These are phyloP conservation scores for Nicotiana knightiana DNA, from an alignment of 257 asterid species.

Conservation along the genomic window DNA sequence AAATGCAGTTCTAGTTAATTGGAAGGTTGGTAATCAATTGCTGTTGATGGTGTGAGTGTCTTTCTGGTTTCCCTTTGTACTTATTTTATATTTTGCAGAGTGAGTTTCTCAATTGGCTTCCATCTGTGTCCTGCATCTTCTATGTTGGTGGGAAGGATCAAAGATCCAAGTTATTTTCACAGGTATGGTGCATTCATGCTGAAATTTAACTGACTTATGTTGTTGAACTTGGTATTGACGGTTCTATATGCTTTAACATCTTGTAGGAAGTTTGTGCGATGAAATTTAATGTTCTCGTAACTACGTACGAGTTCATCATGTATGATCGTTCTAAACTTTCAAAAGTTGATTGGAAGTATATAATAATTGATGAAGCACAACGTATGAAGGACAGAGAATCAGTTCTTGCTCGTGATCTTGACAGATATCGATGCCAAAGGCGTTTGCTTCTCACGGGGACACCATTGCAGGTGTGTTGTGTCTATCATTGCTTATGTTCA, in stretches of 20 bases:
- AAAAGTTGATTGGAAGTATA: constrained; percentile 96
- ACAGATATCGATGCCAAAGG: constrained; percentile 98
- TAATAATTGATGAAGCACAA: constrained; percentile 98
- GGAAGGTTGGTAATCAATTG: constrained; percentile 63
- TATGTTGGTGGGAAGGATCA: constrained; percentile 88
- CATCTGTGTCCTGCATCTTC: constrained; percentile 88
- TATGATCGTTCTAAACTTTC: constrained; percentile 97
- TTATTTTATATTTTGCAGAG: constrained; percentile 52
- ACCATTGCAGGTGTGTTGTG: constrained; percentile 74
- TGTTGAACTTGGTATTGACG: constrained; percentile 11
- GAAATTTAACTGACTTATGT: neutral
- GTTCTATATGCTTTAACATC: constrained; percentile 21
- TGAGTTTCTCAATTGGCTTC: constrained; percentile 95
- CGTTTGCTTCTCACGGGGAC: constrained; percentile 99
- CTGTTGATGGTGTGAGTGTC: neutral
- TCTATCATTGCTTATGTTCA: neutral
- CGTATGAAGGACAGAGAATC: constrained; percentile 99
- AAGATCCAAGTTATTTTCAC: constrained; percentile 82
- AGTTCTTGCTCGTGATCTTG: constrained; percentile 99
- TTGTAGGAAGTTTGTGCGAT: constrained; percentile 81
- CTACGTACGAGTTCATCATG: constrained; percentile 97
- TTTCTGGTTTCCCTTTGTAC: constrained; percentile 17
- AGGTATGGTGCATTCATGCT: constrained; percentile 47
- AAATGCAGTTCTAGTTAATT: constrained; percentile 97
- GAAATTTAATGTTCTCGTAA: constrained; percentile 97